phyloP scores from a whole-genome alignment of 164 flowering plant species.

The Piper longum region DNA sequence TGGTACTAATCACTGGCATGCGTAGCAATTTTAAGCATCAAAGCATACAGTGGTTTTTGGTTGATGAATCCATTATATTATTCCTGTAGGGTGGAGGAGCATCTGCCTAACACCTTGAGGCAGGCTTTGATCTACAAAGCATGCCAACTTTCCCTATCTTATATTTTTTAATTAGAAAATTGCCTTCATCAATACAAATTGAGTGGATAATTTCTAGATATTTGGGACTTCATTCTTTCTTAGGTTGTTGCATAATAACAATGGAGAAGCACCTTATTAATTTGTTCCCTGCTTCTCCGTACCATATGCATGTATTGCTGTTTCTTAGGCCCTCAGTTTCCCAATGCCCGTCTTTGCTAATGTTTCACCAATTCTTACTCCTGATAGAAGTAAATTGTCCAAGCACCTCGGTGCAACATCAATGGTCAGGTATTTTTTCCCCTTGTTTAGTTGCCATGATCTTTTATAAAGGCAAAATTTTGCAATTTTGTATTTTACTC shows the following conservation, averaged over 20 bases:
- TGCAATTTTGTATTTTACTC: background rate
- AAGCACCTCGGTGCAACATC: constrained; percentile 98
- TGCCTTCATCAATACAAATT: background rate
- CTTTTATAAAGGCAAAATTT: background rate
- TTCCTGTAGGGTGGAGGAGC: constrained; percentile 85
- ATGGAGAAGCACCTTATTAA: background rate
- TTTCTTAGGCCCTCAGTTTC: constrained; percentile 72
- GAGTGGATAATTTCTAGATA: background rate
- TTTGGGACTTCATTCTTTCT: background rate
- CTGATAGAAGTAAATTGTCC: constrained; percentile 91
- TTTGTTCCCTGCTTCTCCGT: background rate
- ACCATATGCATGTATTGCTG: background rate
- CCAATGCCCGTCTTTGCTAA: constrained; percentile 93
- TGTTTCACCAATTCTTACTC: constrained; percentile 92
- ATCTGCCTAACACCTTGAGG: constrained; percentile 81
- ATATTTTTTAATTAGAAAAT: background rate
- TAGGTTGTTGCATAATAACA: background rate
- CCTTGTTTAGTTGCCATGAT: background rate
- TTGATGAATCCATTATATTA: constrained; percentile 4
- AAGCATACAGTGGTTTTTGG: background rate
- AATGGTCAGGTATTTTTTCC: constrained; percentile 62
- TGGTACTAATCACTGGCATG: constrained; percentile 5
- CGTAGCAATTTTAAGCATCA: background rate
- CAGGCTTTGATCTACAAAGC: constrained; percentile 92
- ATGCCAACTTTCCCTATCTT: constrained; percentile 4